phyloP scores from a whole-genome alignment of 1,284 basidiomycete species.

The Butyriboletus appendiculatus region DNA sequence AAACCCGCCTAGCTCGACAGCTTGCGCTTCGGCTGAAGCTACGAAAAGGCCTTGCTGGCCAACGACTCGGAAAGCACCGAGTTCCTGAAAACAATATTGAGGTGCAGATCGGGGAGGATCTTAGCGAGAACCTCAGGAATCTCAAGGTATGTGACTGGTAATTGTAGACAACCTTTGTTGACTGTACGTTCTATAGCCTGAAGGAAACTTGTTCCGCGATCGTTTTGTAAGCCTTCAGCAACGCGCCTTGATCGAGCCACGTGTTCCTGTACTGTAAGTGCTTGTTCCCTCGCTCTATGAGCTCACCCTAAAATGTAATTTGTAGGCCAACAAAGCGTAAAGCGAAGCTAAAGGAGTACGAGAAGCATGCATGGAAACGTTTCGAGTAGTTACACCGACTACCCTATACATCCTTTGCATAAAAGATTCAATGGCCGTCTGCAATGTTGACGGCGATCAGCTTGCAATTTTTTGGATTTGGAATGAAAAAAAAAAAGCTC shows the following conservation, averaged over 20 bases:
- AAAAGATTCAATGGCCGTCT: no score
- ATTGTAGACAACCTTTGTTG: constrained; percentile 1
- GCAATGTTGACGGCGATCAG: background rate
- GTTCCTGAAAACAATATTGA: constrained; percentile 72
- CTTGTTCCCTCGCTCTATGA: background rate
- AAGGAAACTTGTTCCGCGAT: constrained; percentile 92
- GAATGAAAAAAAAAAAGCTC: background rate
- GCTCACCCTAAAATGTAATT: constrained; percentile 4
- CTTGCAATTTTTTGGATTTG: no score
- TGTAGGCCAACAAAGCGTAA: constrained; percentile 52
- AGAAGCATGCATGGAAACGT: constrained; percentile 88
- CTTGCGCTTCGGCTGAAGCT: constrained; percentile 34
- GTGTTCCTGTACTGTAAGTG: constrained; percentile 71
- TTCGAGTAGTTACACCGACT: constrained; percentile 50
- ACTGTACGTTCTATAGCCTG: constrained; percentile 54
- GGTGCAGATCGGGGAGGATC: constrained; percentile 91
- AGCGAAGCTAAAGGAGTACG: constrained; percentile 70
- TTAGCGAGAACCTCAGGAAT: constrained; percentile 83
- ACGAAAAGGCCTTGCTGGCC: constrained; percentile 58
- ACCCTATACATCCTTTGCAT: background rate
- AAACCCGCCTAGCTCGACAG: constrained; percentile 44
- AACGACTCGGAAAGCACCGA: constrained; percentile 75
- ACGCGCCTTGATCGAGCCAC: constrained; percentile 76
- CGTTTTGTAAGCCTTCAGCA: constrained; percentile 84
- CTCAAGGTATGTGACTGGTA: constrained; percentile 64